Evolutionary conservation across 2,329 filamentous ascomycete genomes (phyloP), one percentile per base, ranked within the genome.

Genomic region (Chrysoporthe deuterocubensis): DNA sequence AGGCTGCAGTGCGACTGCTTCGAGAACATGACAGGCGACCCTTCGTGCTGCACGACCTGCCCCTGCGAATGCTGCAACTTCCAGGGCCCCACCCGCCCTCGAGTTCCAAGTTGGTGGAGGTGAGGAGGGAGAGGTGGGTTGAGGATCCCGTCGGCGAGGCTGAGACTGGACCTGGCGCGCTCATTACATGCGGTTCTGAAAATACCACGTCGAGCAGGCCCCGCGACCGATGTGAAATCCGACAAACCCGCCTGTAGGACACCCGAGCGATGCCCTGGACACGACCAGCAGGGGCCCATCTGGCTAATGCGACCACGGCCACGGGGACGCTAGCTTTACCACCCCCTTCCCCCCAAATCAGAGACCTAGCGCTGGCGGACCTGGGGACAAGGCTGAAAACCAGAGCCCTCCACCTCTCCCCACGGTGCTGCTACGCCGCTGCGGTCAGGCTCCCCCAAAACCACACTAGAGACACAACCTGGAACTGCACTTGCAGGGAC

Each of bases 381-480:
- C 37, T 54, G 37, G 57, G 67, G 67, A 66, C 67, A 60, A 68
- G 67, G 64, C 67, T 67, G 65, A 67, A 63, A 18, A 34, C 34
- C 13, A 40, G 54, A 37, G 32, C 54, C 54, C 14, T 40, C 54
- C 52, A 18, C 26, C 52, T 57, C 54, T 57, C 18, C 54, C 54
- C 54, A 54, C 50, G 50, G 50, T 26, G 26, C 26, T 52, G 21
- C 21, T 50, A 26, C n/a, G 48, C n/a, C 26, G 50, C 50, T 32
- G 16, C 50, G 26, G 50, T 54, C 50, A 54, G 50, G 54, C 54
- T 57, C 32, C 54, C 34, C 54, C 26, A 26, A 56, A 42, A 64
- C 65, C 18, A 37, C 65, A 57, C 34, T 57, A 42, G 21, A 32
- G 37, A 63, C 46, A 48, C 61, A 44, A 56, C 50, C 40, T 56